A percentile compares a stretch with the other conserved stretches of the same genome.
phyloP scores from a whole-genome alignment of 2,329 filamentous ascomycete species.

The Aureobasidium sp. region DNA sequence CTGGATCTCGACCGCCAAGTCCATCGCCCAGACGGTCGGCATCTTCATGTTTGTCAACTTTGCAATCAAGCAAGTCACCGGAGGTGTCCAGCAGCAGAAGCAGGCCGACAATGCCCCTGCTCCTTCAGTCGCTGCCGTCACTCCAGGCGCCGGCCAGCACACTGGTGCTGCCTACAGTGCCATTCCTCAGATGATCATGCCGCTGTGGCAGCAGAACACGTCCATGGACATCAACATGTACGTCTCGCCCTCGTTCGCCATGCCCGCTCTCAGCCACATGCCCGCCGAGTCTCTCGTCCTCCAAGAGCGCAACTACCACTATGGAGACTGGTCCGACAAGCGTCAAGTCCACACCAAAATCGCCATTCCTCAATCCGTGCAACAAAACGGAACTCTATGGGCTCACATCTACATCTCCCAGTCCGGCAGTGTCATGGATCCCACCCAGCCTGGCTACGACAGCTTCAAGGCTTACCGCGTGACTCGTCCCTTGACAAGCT shows the following conservation, averaged over 20 bases:
- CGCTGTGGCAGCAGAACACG: conserved; percentile 79
- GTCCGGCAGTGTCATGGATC: conserved; percentile 68
- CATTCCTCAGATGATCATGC: conserved; percentile 66
- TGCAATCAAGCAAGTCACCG: conserved; percentile 50
- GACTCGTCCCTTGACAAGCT: conserved; percentile 76
- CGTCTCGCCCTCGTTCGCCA: conserved; percentile 66
- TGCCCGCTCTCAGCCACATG: conserved; percentile 59
- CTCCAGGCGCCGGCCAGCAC: conserved; percentile 13
- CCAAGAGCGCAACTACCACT: conserved; percentile 70
- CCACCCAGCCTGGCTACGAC: conserved; percentile 64
- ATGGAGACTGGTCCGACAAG: conserved; percentile 73
- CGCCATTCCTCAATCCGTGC: conserved; percentile 67
- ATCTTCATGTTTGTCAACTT: conserved; percentile 56
- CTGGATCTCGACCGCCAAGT: conserved; percentile 21
- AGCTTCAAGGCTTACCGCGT: conserved; percentile 74
- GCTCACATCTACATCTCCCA: conserved; percentile 88
- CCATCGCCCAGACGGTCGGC: conserved; percentile 47
- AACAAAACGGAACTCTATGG: conserved; percentile 89
- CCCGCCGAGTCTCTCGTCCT: conserved; percentile 65
- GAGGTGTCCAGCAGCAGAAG: conserved; percentile 24
- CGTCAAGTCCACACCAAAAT: conserved; percentile 72
- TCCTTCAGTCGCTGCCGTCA: conserved; percentile 13
- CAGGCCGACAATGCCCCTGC: conserved; percentile 16
- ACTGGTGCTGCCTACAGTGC: conserved; percentile 43
- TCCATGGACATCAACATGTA: conserved; percentile 78